A percentile compares a stretch with the other conserved stretches of the same genome.
phyloP scores from a whole-genome alignment of 768 basidiomycete genomes.

The Glaciozyma martinii region DNA sequence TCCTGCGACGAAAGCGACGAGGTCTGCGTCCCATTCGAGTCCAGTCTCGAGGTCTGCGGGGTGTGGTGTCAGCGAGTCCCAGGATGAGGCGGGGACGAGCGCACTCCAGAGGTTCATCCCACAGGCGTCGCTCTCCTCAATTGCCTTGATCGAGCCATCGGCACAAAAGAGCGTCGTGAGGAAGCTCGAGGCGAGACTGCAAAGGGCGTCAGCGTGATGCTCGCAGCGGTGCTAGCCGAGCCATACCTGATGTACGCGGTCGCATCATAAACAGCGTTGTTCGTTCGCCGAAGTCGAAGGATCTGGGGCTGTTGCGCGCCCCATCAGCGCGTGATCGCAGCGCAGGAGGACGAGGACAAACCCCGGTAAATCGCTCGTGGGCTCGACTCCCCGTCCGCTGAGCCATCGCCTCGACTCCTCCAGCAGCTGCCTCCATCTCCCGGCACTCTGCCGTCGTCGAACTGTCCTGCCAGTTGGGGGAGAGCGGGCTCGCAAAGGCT shows the following conservation, averaged over 20 bases:
- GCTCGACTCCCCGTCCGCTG: constrained; percentile 72
- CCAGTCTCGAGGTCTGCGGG: background rate
- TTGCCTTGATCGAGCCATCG: constrained; percentile 62
- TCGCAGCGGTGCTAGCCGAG: background rate
- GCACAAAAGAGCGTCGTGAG: constrained; percentile 63
- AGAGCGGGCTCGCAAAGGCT: constrained; percentile 59
- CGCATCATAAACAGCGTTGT: constrained; percentile 44
- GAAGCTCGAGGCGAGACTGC: constrained; percentile 70
- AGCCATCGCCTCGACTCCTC: constrained; percentile 62
- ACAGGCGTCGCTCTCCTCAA: constrained; percentile 79
- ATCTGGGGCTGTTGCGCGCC: constrained; percentile 51
- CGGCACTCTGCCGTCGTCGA: constrained; percentile 68
- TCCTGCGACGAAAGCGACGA: constrained; percentile 44
- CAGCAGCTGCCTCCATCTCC: constrained; percentile 56
- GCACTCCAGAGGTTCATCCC: constrained; percentile 81
- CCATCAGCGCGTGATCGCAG: background rate
- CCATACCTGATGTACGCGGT: constrained; percentile 44
- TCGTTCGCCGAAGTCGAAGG: constrained; percentile 49
- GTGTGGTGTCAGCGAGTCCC: background rate
- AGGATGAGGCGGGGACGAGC: background rate
- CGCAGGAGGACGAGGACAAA: background rate
- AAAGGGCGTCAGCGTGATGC: background rate
- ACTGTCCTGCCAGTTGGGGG: constrained; percentile 88
- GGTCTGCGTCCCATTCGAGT: background rate
- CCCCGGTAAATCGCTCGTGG: constrained; percentile 77